A percentile compares a stretch with the other conserved stretches of the same genome.
phyloP scores from a whole-genome alignment of 805 yeast species.

The Kregervanrija fluxuum region DNA sequence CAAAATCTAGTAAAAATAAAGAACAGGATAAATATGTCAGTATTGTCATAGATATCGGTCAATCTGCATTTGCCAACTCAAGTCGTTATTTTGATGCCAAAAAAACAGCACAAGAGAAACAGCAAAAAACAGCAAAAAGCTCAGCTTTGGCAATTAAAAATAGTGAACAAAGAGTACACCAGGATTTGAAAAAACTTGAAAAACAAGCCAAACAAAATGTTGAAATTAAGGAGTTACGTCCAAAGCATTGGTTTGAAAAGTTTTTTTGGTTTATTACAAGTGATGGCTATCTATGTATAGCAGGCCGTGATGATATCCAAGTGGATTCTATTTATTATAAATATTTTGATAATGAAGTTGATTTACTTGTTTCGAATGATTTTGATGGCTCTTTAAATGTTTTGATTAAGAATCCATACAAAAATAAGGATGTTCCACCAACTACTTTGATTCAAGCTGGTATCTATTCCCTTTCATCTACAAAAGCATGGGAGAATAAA shows the following conservation, averaged over 20 bases:
- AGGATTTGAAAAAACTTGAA: conserved; percentile 60
- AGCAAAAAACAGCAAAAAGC: conserved; percentile 70
- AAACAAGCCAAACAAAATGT: conserved; percentile 44
- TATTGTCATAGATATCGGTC: conserved; percentile 58
- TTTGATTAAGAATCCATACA: conserved; percentile 71
- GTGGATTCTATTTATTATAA: conserved; percentile 73
- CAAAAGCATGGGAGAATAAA: conserved; percentile 88
- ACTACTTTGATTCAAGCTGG: conserved; percentile 88
- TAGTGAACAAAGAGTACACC: conserved; percentile 70
- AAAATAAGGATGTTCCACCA: conserved; percentile 71
- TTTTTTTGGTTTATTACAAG: conserved; percentile 90
- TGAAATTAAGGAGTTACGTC: conserved; percentile 51
- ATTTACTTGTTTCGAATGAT: conserved; percentile 68
- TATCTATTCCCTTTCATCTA: conserved; percentile 68
- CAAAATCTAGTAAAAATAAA: conserved; percentile 5
- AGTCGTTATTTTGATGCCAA: conserved; percentile 71
- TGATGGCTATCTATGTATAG: conserved; percentile 80
- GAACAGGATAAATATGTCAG: conserved; percentile 28
- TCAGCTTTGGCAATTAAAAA: conserved; percentile 73
- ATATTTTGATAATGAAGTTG: conserved; percentile 63
- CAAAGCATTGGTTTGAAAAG: conserved; percentile 88
- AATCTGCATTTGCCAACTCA: conserved; percentile 87
- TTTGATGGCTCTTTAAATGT: conserved; percentile 68
- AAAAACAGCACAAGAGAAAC: conserved; percentile 70
- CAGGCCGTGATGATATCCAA: conserved; percentile 79